These are phyloP conservation scores for Russula dissimulans DNA, from an alignment of 768 basidiomycete genomes.

Conservation along the genomic window DNA sequence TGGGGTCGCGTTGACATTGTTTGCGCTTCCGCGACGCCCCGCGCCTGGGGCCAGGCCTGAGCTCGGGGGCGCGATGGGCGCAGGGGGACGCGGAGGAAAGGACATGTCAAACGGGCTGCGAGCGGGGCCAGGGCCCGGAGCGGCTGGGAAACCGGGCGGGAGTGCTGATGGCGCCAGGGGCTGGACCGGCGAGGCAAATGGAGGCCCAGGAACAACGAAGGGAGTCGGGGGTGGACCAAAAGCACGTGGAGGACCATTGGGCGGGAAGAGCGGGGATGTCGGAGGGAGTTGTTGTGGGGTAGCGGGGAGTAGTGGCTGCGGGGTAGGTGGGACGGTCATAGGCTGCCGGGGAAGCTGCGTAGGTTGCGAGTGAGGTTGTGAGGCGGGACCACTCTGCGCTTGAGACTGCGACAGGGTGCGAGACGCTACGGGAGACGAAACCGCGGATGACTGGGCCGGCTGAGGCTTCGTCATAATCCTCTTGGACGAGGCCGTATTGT, in stretches of 20 bases:
- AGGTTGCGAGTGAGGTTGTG: slow-evolving; percentile 25
- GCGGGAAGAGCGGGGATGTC: slow-evolving; percentile 32
- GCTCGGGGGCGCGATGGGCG: slow-evolving; percentile 47
- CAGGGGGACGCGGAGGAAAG: slow-evolving; percentile 35
- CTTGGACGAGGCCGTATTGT: slow-evolving; percentile 43
- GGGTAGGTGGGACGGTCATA: slow-evolving; percentile 43
- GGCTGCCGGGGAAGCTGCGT: slow-evolving; percentile 32
- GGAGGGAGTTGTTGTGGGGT: slow-evolving; percentile 29
- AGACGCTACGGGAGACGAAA: slow-evolving; percentile 23
- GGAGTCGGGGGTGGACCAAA: slow-evolving; percentile 39
- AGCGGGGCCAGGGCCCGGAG: slow-evolving; percentile 17
- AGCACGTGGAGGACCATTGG: slow-evolving; percentile 33
- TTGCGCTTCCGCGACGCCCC: slow-evolving; percentile 37
- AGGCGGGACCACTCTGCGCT: slow-evolving; percentile 25
- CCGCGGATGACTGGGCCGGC: slow-evolving; percentile 11
- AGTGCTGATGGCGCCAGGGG: slow-evolving; percentile 47
- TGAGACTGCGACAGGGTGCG: slow-evolving; percentile 31
- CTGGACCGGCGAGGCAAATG: slow-evolving; percentile 38
- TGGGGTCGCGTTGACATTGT: slow-evolving; percentile 49
- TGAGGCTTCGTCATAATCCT: slow-evolving; percentile 49
- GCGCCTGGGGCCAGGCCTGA: slow-evolving; percentile 43
- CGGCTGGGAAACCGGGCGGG: slow-evolving; percentile 43
- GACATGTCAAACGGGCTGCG: slow-evolving; percentile 41
- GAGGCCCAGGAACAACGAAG: slow-evolving; percentile 35
- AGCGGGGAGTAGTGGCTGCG: slow-evolving; percentile 37